Evolutionary conservation across 2,329 filamentous ascomycete genomes (phyloP), one percentile per base, ranked within the genome.

Genomic region (Ceratocystiopsis brevicomis): DNA sequence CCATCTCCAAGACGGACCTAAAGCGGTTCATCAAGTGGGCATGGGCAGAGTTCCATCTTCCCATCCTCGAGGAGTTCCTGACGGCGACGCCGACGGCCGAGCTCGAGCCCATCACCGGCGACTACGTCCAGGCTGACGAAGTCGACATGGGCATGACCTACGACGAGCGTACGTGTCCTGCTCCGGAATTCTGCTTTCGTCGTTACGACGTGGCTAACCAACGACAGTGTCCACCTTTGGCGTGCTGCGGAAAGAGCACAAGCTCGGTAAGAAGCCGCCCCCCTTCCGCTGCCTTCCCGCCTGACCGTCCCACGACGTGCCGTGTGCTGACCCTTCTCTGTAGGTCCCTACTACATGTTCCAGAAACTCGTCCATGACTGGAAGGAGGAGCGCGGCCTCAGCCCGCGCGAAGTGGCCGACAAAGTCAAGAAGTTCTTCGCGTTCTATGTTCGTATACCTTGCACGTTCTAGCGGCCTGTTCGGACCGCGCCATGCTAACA

Each of bases 21-120:
- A 82, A 81, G 56, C 60, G 68, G 11, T 85, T 87, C 59, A 80
- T 85, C 46, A 61, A 60, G n/a, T 85, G 73, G 67, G 70, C 76
- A 3, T 57, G 64, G 42, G 60, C 56, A 16, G 60, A 67, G 34
- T 84, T 81, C 53, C 57, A 68, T 6, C 58, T 87, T 1, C 76
- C 77, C 0, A 71, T 80, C 43, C 67, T 85, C 1, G 57, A 72
- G 11, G 66, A 73, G 11, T 87, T 86, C 60, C 57, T 86, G 36
- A 63, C 65, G 13, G 78, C 76, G 0, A 61, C 64, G 0, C 75
- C 75, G 4, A 77, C 73, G 0, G 74, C 75, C 4, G 76, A 78
- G 53, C 62, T 73, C 1, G 59, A 80, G 51, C 80, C 80, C 9
- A 72, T 81, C 39, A 78, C 76, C 0, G 65, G 68, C 1, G 64